These are phyloP conservation scores for Aspergillus wentii DNA, from an alignment of 495 filamentous ascomycete genomes.

Conservation along the genomic window DNA sequence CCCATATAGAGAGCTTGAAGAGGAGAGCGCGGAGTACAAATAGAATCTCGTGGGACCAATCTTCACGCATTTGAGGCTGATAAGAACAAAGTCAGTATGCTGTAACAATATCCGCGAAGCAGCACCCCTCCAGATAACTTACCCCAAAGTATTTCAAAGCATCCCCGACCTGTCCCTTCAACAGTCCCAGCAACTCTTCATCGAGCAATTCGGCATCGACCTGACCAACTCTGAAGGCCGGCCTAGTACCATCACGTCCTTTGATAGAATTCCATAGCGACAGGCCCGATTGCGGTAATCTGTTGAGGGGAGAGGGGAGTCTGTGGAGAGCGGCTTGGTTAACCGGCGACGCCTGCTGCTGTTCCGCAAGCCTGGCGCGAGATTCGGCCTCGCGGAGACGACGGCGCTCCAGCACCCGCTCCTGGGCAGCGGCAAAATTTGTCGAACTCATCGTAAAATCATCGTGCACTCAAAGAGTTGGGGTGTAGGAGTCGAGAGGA, in stretches of 20 bases:
- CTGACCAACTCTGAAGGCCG: slow-evolving; percentile 91
- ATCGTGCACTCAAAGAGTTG: slow-evolving; percentile 19
- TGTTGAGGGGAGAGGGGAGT: slow-evolving; percentile 61
- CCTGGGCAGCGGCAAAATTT: slow-evolving; percentile 81
- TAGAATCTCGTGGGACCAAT: slow-evolving; percentile 83
- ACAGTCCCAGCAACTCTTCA: slow-evolving; percentile 81
- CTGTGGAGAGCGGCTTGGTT: slow-evolving; percentile 45
- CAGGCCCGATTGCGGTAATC: slow-evolving; percentile 51
- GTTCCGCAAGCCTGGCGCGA: slow-evolving; percentile 49
- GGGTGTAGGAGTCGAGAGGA: slow-evolving; percentile 1
- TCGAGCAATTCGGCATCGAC: slow-evolving; percentile 95
- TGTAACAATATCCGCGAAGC: too few relatives aligned
- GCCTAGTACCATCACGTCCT: slow-evolving; percentile 72
- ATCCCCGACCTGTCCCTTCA: slow-evolving; percentile 84
- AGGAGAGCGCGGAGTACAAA: slow-evolving; percentile 71
- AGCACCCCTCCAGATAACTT: slow-evolving; percentile 19
- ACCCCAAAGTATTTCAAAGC: slow-evolving; percentile 83
- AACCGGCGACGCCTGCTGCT: slow-evolving; percentile 54
- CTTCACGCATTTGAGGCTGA: slow-evolving; percentile 61
- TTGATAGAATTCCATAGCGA: slow-evolving; percentile 65
- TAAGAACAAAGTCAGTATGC: neutral
- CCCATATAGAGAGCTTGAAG: slow-evolving; percentile 96
- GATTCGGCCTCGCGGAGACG: slow-evolving; percentile 61
- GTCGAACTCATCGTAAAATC: slow-evolving; percentile 60
- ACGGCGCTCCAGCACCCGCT: slow-evolving; percentile 75